Percentiles rank a stretch among this genome's conserved stretches.
These are phyloP conservation scores for Leishmania mexicana DNA, from an alignment of 208 protist species.

Conservation along the genomic window DNA sequence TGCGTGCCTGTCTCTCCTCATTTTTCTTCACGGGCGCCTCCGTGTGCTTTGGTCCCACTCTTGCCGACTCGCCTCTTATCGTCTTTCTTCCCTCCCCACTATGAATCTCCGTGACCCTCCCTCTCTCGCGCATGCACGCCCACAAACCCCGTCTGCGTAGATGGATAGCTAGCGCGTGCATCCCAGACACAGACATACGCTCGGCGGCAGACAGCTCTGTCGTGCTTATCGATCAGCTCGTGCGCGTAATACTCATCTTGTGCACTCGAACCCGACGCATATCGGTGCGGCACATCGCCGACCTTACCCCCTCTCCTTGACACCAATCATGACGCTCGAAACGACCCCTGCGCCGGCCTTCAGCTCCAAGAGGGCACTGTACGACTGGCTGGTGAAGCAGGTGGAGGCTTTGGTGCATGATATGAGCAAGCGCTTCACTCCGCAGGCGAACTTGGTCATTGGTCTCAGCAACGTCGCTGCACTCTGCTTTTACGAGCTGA, in stretches of 20 bases:
- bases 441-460: slow-evolving; percentile 65
- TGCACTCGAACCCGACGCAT: background rate
- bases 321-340: slow-evolving; percentile 22
- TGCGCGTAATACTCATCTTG: background rate
- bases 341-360: slow-evolving; percentile 31
- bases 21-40: background rate
- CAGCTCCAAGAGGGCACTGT: slow-evolving; percentile 60
- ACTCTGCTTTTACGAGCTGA: slow-evolving; percentile 85
- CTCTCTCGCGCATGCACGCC: background rate
- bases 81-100: background rate
- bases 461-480: slow-evolving; percentile 79
- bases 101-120: background rate
- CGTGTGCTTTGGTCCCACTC: background rate
- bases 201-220: background rate
- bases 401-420: slow-evolving; percentile 45
- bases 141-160: background rate
- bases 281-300: background rate
- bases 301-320: background rate
- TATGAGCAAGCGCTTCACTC: slow-evolving; percentile 51
- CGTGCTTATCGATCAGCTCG: background rate
- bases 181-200: background rate
- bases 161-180: background rate
- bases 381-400: slow-evolving; percentile 61
- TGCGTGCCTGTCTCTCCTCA: background rate
- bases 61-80: background rate